Evolutionary conservation across 345 rosid species (phyloP).

Genomic region (Lumnitzera racemosa): DNA sequence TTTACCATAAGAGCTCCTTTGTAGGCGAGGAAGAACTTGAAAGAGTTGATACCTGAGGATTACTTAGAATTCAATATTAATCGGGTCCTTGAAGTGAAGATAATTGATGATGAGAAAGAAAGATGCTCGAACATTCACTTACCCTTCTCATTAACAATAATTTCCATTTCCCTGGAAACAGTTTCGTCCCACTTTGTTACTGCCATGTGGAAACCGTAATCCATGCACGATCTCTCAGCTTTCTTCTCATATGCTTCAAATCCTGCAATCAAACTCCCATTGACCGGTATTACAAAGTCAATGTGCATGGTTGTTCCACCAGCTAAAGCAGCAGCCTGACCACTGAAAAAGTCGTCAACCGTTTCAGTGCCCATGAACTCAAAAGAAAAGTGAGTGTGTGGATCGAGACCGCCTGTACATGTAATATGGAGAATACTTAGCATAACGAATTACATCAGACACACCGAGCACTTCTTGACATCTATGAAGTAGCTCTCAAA

Average conservation of each 20-base stretch:
- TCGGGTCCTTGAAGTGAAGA: background rate
- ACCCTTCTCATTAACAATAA: constrained; percentile 87
- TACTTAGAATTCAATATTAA: background rate
- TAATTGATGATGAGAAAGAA: background rate
- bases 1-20: constrained; percentile 77
- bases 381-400: constrained; percentile 85
- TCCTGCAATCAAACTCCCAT: constrained; percentile 74
- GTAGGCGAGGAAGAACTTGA: constrained; percentile 94
- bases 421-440: constrained; percentile 1
- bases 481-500: too few relatives aligned
- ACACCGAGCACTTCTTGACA: background rate
- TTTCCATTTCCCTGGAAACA: constrained; percentile 80
- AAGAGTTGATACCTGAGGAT: constrained; percentile 83
- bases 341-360: constrained; percentile 87
- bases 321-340: constrained; percentile 98
- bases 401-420: constrained; percentile 84
- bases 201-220: constrained; percentile 97
- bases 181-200: constrained; percentile 86
- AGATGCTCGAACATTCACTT: background rate
- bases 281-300: constrained; percentile 81
- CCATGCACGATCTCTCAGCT: constrained; percentile 75
- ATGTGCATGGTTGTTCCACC: constrained; percentile 99
- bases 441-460: background rate
- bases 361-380: constrained; percentile 73
- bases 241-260: constrained; percentile 62